A percentile compares a stretch with the other conserved stretches of the same genome.
Evolutionary conservation across 352 stramenopile species (phyloP).

Genomic region (Lagenidium giganteum): DNA sequence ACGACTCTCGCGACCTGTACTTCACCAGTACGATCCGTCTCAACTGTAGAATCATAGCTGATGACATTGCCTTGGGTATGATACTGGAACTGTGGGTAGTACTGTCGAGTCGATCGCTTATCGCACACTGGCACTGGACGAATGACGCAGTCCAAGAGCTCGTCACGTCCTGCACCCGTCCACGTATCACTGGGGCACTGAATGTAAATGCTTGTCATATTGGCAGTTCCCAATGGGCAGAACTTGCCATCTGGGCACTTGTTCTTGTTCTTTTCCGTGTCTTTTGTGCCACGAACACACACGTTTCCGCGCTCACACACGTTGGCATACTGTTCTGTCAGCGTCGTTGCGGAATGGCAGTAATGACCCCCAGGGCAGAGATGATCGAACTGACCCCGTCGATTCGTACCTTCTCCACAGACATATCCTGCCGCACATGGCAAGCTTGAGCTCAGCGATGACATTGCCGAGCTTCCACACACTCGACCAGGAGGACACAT

Average conservation of each 20-base stretch:
- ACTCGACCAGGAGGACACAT: slow-evolving; percentile 93
- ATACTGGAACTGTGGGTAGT: slow-evolving; percentile 79
- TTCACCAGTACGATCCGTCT: slow-evolving; percentile 73
- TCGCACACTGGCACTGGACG: slow-evolving; percentile 91
- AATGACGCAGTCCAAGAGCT: slow-evolving; percentile 88
- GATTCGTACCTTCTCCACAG: slow-evolving; percentile 92
- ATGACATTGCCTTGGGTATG: slow-evolving; percentile 42
- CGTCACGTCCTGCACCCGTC: slow-evolving; percentile 65
- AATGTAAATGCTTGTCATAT: slow-evolving; percentile 72
- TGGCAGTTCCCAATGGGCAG: slow-evolving; percentile 88
- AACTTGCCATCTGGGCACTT: slow-evolving; percentile 93
- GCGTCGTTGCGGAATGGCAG: slow-evolving; percentile 80
- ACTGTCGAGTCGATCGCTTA: slow-evolving; percentile 79
- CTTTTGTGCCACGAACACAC: slow-evolving; percentile 86
- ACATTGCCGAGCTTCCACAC: slow-evolving; percentile 89
- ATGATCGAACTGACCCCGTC: slow-evolving; percentile 88
- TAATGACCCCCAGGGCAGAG: slow-evolving; percentile 91
- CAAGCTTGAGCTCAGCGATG: slow-evolving; percentile 73
- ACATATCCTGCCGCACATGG: slow-evolving; percentile 91
- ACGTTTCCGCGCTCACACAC: slow-evolving; percentile 85
- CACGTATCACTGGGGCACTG: slow-evolving; percentile 91
- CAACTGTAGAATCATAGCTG: slow-evolving; percentile 68
- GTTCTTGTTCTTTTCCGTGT: slow-evolving; percentile 86
- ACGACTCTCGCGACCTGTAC: slow-evolving; percentile 88
- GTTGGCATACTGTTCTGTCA: slow-evolving; percentile 80